These are phyloP conservation scores for Mycena haematopus DNA, from an alignment of 768 basidiomycete genomes.

Conservation along the genomic window DNA sequence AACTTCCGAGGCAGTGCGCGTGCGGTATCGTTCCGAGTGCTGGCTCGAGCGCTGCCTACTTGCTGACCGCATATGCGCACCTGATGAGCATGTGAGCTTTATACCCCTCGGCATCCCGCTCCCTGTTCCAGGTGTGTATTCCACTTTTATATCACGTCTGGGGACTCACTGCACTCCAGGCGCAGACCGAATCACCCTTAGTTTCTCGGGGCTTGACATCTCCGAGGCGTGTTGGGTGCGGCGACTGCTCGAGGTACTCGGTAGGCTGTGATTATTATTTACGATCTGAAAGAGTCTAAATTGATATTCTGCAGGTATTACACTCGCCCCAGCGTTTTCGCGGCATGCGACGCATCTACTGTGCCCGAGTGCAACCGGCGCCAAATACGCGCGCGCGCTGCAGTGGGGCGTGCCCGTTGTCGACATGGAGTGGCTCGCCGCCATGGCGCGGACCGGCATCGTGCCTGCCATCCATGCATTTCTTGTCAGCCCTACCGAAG, in stretches of 20 bases:
- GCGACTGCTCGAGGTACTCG: conserved; percentile 73
- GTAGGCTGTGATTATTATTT: conserved; percentile 1
- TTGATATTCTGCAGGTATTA: conserved; percentile 51
- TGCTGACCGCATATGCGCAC: conserved; percentile 71
- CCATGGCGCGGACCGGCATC: conserved; percentile 58
- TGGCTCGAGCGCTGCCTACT: conserved; percentile 91
- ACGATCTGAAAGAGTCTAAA: background rate
- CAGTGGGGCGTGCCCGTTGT: conserved; percentile 85
- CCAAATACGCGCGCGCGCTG: conserved; percentile 80
- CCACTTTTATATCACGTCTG: background rate
- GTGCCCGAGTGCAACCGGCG: conserved; percentile 72
- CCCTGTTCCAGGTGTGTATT: conserved; percentile 69
- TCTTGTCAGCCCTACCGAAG: conserved; percentile 33
- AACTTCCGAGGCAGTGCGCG: conserved; percentile 48
- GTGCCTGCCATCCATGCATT: conserved; percentile 47
- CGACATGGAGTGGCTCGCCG: conserved; percentile 70
- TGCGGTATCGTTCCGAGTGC: conserved; percentile 85
- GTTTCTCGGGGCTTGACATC: conserved; percentile 78
- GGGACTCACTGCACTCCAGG: conserved; percentile 42
- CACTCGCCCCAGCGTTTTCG: conserved; percentile 61
- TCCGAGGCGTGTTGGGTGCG: conserved; percentile 71
- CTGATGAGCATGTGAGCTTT: conserved; percentile 75
- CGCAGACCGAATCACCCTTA: conserved; percentile 62
- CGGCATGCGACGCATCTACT: conserved; percentile 80
- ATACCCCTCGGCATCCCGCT: conserved; percentile 62